Base-by-base conservation (phyloP, 2,329 filamentous ascomycete species). In the Talaromyces sp. region DNA sequence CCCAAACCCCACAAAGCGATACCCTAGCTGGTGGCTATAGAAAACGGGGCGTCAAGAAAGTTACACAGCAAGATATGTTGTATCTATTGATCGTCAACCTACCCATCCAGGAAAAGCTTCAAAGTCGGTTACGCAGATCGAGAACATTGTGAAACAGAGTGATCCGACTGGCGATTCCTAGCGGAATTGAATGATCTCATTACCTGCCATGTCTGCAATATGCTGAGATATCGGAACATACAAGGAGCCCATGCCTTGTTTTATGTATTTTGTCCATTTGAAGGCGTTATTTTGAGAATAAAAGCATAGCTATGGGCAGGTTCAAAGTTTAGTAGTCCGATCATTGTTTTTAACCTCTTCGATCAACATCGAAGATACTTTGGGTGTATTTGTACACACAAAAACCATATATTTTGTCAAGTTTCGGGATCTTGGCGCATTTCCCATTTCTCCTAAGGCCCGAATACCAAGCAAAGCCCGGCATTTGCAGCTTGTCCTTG, bases 81-180 rank as follows among this genome's bases (percentile, higher is more conserved):
- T 84, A 83, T 65, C 64, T 84, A 59, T 78, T 82, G 70, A 77
- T 83, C 61, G 80, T 83, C 14, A 82, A 83, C 61, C 71, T 83
- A 72, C 82, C 82, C 0, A 72, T 71, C 0, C 75, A 78, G 10
- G 73, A 76, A 16, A 80, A 82, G 63, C 69, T 82, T 5, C 6
- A 56, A 23, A 55, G 18, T 60, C 52, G 59, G 67, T 28, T 62
- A 42, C 59, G 8, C 7, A 56, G 23, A 23, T 60, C 6, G 31
- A 60, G 53, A 7, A 47, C n/a, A 34, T 51, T 16, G 23, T 28
- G 31, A 6, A 27, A 31, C 33, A 56, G 33, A 23, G n/a, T 33
- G 28, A 31, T 54, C 10, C 30, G 18, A 7, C 28, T 36, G 12
- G 12, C 4, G 14, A 12, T 36, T 36, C 34, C 16, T 36, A 2